Conservation (phyloP, 306 rosid genomes). For the Psophocarpus tetragonolobus region DNA sequence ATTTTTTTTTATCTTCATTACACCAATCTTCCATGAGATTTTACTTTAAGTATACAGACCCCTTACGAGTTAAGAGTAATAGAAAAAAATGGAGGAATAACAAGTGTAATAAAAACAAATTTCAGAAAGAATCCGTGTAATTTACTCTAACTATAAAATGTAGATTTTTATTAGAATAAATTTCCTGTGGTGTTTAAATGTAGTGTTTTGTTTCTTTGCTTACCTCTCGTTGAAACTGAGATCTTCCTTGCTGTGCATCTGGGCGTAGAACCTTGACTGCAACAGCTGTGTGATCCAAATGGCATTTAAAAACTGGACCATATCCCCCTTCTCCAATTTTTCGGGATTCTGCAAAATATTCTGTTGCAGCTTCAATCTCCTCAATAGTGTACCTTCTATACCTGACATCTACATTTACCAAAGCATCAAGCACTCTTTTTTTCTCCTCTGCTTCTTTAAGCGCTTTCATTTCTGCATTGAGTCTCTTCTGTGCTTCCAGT, state of each 20-base stretch:
- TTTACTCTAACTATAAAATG: too few relatives aligned
- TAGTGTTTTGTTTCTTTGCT: constrained; percentile 13
- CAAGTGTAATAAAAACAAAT: too few relatives aligned
- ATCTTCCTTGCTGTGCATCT: constrained; percentile 91
- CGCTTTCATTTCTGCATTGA: constrained; percentile 78
- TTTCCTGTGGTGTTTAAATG: neutral
- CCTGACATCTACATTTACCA: constrained; percentile 55
- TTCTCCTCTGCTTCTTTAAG: constrained; percentile 74
- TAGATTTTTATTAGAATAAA: too few relatives aligned
- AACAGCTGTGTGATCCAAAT: constrained; percentile 79
- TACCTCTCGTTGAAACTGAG: constrained; percentile 92
- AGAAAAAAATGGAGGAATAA: too few relatives aligned
- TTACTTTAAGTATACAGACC: too few relatives aligned
- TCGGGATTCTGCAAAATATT: constrained; percentile 60
- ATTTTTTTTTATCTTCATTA: too few relatives aligned
- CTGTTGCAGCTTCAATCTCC: constrained; percentile 85
- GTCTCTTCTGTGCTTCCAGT: constrained; percentile 80
- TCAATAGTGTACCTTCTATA: constrained; percentile 80
- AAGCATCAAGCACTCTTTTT: constrained; percentile 55
- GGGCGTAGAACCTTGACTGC: constrained; percentile 96
- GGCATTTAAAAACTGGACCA: constrained; percentile 84
- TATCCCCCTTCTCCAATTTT: constrained; percentile 98
- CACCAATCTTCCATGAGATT: too few relatives aligned
- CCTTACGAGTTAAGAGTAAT: too few relatives aligned
- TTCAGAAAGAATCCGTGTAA: too few relatives aligned